phyloP scores from a whole-genome alignment of 352 stramenopile genomes.

The Phytophthora pluvialis region DNA sequence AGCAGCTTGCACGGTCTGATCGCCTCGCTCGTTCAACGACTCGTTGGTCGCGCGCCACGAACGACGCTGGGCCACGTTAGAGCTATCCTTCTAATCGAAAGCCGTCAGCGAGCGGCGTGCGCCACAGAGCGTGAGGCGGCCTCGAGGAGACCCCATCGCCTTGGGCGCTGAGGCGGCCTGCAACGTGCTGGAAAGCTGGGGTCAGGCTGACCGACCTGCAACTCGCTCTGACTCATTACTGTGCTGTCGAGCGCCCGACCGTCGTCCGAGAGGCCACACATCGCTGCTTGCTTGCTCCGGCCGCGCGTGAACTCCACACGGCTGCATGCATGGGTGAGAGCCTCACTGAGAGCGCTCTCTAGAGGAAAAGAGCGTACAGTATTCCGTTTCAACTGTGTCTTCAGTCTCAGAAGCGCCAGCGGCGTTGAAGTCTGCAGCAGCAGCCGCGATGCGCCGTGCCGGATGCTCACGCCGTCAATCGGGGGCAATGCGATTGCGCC shows the following conservation, averaged over 20 bases:
- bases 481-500: neutral
- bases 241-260: neutral
- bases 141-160: neutral
- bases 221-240: neutral
- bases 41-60: neutral
- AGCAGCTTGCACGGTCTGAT: neutral
- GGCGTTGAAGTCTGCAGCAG: neutral
- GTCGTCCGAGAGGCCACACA: too few relatives aligned
- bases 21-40: neutral
- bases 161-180: neutral
- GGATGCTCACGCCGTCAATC: neutral
- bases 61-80: neutral
- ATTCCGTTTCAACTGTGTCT: neutral
- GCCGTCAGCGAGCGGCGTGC: neutral
- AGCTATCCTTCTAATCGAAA: conserved; percentile 9
- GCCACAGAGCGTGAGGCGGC: neutral
- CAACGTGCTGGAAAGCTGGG: too few relatives aligned
- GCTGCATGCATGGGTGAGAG: neutral
- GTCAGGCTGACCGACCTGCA: neutral
- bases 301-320: too few relatives aligned
- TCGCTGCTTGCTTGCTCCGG: too few relatives aligned
- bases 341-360: neutral
- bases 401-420: neutral
- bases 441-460: neutral
- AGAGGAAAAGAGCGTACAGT: neutral